Evolutionary conservation across 257 asterid species (phyloP).

Genomic region (Rehmannia glutinosa): DNA sequence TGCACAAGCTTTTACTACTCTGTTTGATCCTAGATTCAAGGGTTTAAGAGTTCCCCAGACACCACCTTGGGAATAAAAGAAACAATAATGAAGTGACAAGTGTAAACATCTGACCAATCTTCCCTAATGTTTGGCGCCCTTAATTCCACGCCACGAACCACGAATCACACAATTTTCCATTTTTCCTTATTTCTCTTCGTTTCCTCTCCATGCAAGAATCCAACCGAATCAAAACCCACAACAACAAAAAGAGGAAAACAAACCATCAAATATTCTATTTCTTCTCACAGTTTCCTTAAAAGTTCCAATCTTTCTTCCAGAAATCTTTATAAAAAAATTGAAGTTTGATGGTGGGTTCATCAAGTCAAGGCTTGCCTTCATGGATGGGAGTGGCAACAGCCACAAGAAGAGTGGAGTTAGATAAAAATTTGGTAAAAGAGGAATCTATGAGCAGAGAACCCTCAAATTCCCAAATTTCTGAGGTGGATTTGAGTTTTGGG

Average conservation of each 20-base stretch:
- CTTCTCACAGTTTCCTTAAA: neutral
- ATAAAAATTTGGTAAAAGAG: slow-evolving; percentile 26
- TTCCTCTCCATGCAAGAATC: slow-evolving; percentile 8
- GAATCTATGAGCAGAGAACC: neutral
- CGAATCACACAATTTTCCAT: neutral
- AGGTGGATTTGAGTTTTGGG: slow-evolving; percentile 42
- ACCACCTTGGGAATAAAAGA: neutral
- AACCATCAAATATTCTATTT: neutral
- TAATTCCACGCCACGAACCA: slow-evolving; percentile 42
- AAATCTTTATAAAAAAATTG: neutral
- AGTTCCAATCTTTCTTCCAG: neutral
- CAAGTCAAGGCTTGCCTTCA: slow-evolving; percentile 52
- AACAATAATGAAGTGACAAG: neutral
- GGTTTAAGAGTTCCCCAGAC: too few relatives aligned
- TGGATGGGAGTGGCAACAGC: slow-evolving; percentile 49
- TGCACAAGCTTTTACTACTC: too few relatives aligned
- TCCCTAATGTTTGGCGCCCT: slow-evolving; percentile 33
- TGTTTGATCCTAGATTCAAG: too few relatives aligned
- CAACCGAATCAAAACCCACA: slow-evolving; percentile 1
- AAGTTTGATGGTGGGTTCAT: slow-evolving; percentile 41
- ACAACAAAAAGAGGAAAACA: neutral
- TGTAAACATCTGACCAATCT: neutral
- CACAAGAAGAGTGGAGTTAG: slow-evolving; percentile 38
- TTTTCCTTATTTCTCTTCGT: neutral
- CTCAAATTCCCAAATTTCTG: slow-evolving; percentile 30